phyloP scores from a whole-genome alignment of 225 moss, liverwort and hornwort genomes.

The Bryum argenteum region DNA sequence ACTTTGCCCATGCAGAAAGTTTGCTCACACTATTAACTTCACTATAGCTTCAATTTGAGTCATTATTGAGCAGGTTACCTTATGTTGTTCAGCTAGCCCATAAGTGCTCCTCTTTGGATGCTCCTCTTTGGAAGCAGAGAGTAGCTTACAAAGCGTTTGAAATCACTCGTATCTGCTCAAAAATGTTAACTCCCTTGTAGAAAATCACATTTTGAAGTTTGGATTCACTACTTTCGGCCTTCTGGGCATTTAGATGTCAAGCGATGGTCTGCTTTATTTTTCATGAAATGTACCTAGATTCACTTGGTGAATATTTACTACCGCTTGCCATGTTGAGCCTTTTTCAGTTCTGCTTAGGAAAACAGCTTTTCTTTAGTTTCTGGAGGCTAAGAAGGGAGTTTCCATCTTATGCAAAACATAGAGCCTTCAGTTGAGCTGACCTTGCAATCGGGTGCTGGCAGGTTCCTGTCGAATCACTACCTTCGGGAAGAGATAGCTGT shows the following conservation, averaged over 20 bases:
- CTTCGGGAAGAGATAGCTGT: constrained; percentile 86
- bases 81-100: too few species aligned
- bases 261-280: neutral
- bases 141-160: too few species aligned
- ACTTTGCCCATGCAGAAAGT: too few species aligned
- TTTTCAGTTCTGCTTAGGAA: neutral
- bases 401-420: neutral
- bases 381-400: constrained; percentile 4
- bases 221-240: too few species aligned
- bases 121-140: too few species aligned
- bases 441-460: constrained; percentile 33
- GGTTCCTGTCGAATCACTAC: constrained; percentile 97
- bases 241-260: neutral
- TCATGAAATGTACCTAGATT: neutral
- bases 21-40: too few species aligned
- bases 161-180: too few species aligned
- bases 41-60: too few species aligned
- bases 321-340: neutral
- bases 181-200: neutral
- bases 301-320: neutral
- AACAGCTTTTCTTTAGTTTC: neutral
- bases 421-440: neutral
- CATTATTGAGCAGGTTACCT: too few species aligned
- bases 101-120: too few species aligned
- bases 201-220: neutral